Base-by-base conservation (phyloP, 1,284 basidiomycete species). In the Xerocomus minutiporus region DNA sequence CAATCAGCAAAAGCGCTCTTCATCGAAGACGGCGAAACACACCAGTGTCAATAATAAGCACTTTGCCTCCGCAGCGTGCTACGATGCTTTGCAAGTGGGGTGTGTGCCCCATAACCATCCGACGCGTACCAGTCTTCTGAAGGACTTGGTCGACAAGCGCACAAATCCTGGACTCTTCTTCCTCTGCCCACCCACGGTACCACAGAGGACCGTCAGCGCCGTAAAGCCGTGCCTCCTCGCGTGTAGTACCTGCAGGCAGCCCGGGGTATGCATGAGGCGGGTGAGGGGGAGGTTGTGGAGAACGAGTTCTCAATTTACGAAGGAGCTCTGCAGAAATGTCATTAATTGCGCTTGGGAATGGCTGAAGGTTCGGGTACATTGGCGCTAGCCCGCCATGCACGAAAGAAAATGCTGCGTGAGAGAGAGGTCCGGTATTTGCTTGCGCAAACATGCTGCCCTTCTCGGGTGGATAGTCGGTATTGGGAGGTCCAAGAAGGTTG, bases 101-200 rank as follows among this genome's bases (percentile, higher is more conserved):
- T 0, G 94, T 97, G 68, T 97, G 94, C 0, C 94, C 94, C 88
- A 95, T 94, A 41, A 97, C 83, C 81, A 97, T 84, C 57, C 91
- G 75, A 58, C 89, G 73, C 20, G 88, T 93, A 1, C 91, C 90
- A 1, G 88, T 86, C 68, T 80, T 82, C 43, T 77, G 65, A 51
- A 90, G 70, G 9, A 93, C 85, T 23, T 75, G 73, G 53, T 88
- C 84, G 0, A 92, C 90, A 44, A 81, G 78, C 1, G 62, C 66
- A 66, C 93, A 97, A 1, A 87, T 84, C 48, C 75, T 74, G 43
- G 78, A 76, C 51, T 91, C 89, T 20, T 76, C 73, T 8, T 88
- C 84, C 32, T 84, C 73, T 12, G 91, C 91, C 88, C 90, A 93
- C 0, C 92, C 92, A 26, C 93, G 81, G 68, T 93, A 94, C 93